These are phyloP conservation scores for Arabidopsis thaliana DNA, from an alignment of 345 rosid genomes.

Conservation along the genomic window TAIR10.1 NC_003076.8:3869501-3870000, in stretches of 20 bases:
- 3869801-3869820: constrained; percentile 8
- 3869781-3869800: background rate
- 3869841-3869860: constrained; percentile 79
- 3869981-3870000: constrained; percentile 93
- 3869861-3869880: constrained; percentile 86
- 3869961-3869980: constrained; percentile 59
- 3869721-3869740: constrained; percentile 61
- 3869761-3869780: background rate
- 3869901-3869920: constrained; percentile 18
- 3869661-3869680: constrained; percentile 72
- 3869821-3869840: constrained; percentile 73
- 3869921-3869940: constrained; percentile 5
- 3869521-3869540: background rate
- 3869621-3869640: constrained; percentile 90
- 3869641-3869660: constrained; percentile 76
- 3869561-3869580: constrained; percentile 13
- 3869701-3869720: constrained; percentile 95
- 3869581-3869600: constrained; percentile 93
- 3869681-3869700: constrained; percentile 94
- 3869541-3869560: background rate
- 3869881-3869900: constrained; percentile 70
- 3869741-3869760: constrained; percentile 29
- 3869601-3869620: constrained; percentile 99
- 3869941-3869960: background rate
- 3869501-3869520: constrained; percentile 1